phyloP scores from a whole-genome alignment of 2,329 filamentous ascomycete species.

The Ophiostoma sp. region DNA sequence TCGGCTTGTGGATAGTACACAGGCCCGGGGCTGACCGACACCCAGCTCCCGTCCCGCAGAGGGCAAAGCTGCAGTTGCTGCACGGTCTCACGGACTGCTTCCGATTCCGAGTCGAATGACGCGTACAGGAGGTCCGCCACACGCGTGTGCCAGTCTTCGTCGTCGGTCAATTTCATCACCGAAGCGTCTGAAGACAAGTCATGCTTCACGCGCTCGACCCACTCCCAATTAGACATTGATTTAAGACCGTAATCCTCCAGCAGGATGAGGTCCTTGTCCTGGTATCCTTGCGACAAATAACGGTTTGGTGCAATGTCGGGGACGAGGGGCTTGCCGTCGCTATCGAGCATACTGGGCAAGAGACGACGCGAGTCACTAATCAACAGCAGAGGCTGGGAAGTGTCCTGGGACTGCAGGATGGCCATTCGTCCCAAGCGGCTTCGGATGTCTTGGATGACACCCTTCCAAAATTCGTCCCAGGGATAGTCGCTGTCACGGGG shows the following conservation, averaged over 20 bases:
- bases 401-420: not conserved
- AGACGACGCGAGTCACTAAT: not conserved
- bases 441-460: not conserved
- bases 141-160: not conserved
- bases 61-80: not conserved
- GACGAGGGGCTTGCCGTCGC: not conserved
- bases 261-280: not conserved
- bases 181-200: not conserved
- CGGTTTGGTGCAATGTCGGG: not conserved
- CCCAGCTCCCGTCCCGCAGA: not conserved
- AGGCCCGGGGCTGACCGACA: not conserved
- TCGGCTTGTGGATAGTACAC: conserved; percentile 9
- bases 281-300: not conserved
- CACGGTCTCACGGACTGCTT: not conserved
- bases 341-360: conserved; percentile 1
- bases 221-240: not conserved
- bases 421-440: not conserved
- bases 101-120: not conserved
- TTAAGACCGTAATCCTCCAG: not conserved
- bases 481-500: conserved; percentile 12
- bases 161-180: not conserved
- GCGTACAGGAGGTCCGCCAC: not conserved
- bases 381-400: not conserved
- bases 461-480: conserved; percentile 13
- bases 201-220: not conserved